Evolutionary conservation across 805 yeast genomes (phyloP), one percentile per base, ranked within the genome.

Genomic region (Lachancea thermotolerans): DNA sequence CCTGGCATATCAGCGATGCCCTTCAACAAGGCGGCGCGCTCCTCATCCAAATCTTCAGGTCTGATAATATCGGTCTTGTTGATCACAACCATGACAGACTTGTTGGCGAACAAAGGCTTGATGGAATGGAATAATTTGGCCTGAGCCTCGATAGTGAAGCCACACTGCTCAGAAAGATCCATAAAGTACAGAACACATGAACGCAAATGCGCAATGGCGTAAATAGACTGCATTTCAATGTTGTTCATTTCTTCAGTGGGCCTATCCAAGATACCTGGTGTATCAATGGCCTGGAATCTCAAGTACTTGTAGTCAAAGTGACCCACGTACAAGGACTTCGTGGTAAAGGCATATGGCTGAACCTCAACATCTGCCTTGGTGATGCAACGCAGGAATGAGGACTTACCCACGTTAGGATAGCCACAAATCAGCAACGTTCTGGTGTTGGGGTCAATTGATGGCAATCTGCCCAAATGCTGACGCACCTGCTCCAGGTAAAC

Each of bases 211-310:
- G 99, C 99, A 74, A 93, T 89, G 50, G 99, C 99, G 62, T 93
- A 93, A 62, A 93, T 93, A 41, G 95, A 85, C 73, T 93, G 99
- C 99, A 93, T 93, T 74, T 93, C 99, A 68, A 93, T 93, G 70
- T 93, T 93, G 75, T 93, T 93, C 99, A 93, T 93, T 66, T 93
- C 99, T 69, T 93, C 99, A 37, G 97, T 89, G 49, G 99, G 99
- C 68, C 98, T 82, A 70, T 93, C 99, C 66, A 93, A 75, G 60
- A 93, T 90, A 74, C 99, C 99, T 30, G 99, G 99, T 33, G 99
- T 93, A 70, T 93, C 99, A 63, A 93, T 93, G 46, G 98, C 99
- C 74, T 93, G 99, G 74, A 93, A 93, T 62, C 99, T 78, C 62
- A 93, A 74, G 68, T 93, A 95, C 72, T 93, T 93, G 74, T 93